Conservation (phyloP, 1,139 yeast genomes). For the Protomyces lactucae-debilis region DNA sequence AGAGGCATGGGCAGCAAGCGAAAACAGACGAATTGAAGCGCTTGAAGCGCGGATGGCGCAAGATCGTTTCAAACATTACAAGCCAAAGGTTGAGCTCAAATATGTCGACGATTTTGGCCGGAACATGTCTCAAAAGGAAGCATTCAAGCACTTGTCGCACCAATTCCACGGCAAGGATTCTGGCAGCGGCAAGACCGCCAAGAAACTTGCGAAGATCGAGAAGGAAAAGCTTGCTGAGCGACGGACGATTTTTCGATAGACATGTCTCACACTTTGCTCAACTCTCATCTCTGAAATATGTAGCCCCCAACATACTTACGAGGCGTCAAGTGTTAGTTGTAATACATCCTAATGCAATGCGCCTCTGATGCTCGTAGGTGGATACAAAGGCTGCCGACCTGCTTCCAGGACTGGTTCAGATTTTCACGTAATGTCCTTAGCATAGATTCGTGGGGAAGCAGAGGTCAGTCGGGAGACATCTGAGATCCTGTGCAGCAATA, state of each 20-base stretch:
- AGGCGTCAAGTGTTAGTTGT: too few relatives aligned
- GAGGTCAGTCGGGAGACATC: too few relatives aligned
- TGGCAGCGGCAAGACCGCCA: constrained; percentile 45
- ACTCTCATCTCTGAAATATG: background rate
- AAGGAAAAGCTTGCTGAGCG: constrained; percentile 38
- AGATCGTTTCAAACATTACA: constrained; percentile 47
- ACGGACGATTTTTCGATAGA: constrained; percentile 34
- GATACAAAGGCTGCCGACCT: too few relatives aligned
- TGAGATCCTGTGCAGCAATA: too few relatives aligned
- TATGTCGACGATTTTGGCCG: constrained; percentile 73
- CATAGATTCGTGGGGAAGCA: too few relatives aligned
- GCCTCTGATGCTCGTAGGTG: too few relatives aligned
- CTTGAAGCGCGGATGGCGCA: constrained; percentile 39
- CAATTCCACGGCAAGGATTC: constrained; percentile 72
- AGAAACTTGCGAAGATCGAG: constrained; percentile 40
- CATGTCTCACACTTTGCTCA: background rate
- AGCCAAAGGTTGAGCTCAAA: constrained; percentile 59
- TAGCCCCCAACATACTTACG: too few relatives aligned
- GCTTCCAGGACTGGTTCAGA: too few relatives aligned
- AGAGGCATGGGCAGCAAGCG: constrained; percentile 44
- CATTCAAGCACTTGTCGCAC: constrained; percentile 78
- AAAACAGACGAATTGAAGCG: constrained; percentile 38
- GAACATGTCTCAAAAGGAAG: constrained; percentile 62
- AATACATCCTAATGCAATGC: too few relatives aligned
- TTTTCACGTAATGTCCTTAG: too few relatives aligned